These are phyloP conservation scores for Hippophae gyantsensis DNA, from an alignment of 306 rosid species.

Conservation along the genomic window DNA sequence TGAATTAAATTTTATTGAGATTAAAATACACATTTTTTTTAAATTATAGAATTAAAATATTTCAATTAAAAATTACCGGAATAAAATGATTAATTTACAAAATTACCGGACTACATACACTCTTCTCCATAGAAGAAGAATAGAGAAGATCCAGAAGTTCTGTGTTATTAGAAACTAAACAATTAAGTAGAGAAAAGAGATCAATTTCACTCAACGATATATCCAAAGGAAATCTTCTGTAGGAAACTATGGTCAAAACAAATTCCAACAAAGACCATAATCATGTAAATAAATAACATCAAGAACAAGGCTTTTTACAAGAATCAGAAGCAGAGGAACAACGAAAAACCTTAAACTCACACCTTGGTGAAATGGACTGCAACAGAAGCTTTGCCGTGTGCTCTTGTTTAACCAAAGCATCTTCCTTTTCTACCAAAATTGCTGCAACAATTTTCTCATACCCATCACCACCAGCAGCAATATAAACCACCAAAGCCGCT, in stretches of 20 bases:
- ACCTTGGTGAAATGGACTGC: conserved; percentile 40
- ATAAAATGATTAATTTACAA: too few relatives aligned
- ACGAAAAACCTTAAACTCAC: conserved; percentile 30
- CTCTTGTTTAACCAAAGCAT: conserved; percentile 51
- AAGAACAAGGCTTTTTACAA: background rate
- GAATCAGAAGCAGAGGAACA: conserved; percentile 17
- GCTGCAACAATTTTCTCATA: conserved; percentile 48
- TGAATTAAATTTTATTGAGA: too few relatives aligned
- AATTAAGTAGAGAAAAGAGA: too few relatives aligned
- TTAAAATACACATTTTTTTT: too few relatives aligned
- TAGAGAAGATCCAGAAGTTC: too few relatives aligned
- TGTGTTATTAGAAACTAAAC: too few relatives aligned
- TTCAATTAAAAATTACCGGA: too few relatives aligned
- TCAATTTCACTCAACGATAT: too few relatives aligned
- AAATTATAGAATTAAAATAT: too few relatives aligned
- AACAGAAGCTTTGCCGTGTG: conserved; percentile 48
- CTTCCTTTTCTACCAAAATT: conserved; percentile 68
- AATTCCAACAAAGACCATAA: background rate
- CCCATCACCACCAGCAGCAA: conserved; percentile 43
- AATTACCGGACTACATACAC: too few relatives aligned
- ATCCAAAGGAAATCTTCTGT: background rate
- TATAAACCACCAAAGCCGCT: conserved; percentile 67
- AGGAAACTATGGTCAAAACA: background rate
- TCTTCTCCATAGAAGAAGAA: too few relatives aligned
- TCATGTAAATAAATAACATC: background rate